Conservation (phyloP, 2,329 filamentous ascomycete species). For the Dactylellina drechsleri region DNA sequence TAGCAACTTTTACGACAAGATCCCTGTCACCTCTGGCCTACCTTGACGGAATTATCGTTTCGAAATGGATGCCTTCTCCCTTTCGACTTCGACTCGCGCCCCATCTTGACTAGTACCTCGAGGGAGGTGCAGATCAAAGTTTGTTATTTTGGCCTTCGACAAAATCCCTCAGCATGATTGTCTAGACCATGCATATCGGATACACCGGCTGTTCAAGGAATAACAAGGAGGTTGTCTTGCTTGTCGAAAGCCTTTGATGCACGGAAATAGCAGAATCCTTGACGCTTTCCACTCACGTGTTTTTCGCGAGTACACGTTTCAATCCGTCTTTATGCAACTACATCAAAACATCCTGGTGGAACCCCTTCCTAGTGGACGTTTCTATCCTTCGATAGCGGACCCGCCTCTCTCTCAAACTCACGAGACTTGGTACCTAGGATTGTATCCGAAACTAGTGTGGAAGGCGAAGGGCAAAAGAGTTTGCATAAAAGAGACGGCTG, state of each 20-base stretch:
- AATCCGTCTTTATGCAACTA: slow-evolving; percentile 53
- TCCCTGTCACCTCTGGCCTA: slow-evolving; percentile 54
- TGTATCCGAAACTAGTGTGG: slow-evolving; percentile 55
- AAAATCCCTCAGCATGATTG: slow-evolving; percentile 55
- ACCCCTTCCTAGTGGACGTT: slow-evolving; percentile 52
- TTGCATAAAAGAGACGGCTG: slow-evolving; percentile 53
- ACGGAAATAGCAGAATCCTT: slow-evolving; percentile 53
- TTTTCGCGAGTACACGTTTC: slow-evolving; percentile 50
- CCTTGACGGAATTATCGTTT: slow-evolving; percentile 52
- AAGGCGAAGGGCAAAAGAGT: slow-evolving; percentile 37
- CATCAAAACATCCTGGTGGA: slow-evolving; percentile 41
- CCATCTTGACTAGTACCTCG: slow-evolving; percentile 32
- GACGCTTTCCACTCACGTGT: slow-evolving; percentile 54
- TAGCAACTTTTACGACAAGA: slow-evolving; percentile 48
- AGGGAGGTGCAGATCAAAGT: slow-evolving; percentile 52
- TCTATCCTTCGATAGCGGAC: slow-evolving; percentile 51
- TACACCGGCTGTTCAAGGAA: slow-evolving; percentile 53
- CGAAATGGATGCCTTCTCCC: slow-evolving; percentile 51
- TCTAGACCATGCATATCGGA: slow-evolving; percentile 54
- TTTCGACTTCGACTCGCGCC: slow-evolving; percentile 42
- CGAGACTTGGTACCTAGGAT: slow-evolving; percentile 53
- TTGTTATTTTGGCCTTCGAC: slow-evolving; percentile 39
- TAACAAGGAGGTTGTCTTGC: slow-evolving; percentile 31
- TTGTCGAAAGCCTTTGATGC: slow-evolving; percentile 39
- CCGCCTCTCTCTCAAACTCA: slow-evolving; percentile 50